Evolutionary conservation across 108 stramenopile species (phyloP), one percentile per base, ranked within the genome.

Genomic region (Stephanodiscus triporus): DNA sequence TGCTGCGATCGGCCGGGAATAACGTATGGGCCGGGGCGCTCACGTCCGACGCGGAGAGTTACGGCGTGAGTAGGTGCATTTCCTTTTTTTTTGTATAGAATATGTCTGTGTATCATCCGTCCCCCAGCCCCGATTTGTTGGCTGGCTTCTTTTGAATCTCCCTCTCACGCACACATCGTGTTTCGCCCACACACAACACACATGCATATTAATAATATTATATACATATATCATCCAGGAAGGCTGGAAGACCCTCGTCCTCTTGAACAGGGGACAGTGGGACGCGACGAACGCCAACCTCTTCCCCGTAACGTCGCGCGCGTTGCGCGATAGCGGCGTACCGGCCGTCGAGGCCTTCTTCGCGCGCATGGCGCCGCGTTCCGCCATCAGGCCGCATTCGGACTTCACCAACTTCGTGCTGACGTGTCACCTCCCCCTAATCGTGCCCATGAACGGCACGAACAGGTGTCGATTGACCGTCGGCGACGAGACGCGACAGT

Each of bases 221-320:
- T n/a, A 82, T 56, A 76, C 76, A 57, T 30, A 57, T 32, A 57
- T 30, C 14, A 29, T 27, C 4, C 36, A 61, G 60, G 87, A 84
- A 17, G 95, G 92, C 8, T 97, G 97, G 97, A 94, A 85, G 63
- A 97, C 96, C 32, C 77, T 97, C 9, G 95, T 95, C 4, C 67
- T 97, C 34, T 76, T 94, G 69, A 90, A 96, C 81, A 88, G 97
- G n/a, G 93, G 91, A 30, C 82, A 82, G n/a, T 97, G 97, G 97
- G 95, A 96, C 70, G 82, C 85, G 2, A 57, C 38, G 27, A 93
- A 93, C 65, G 88, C 81, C 48, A 78, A 87, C 14, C 61, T 95
- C 0, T 97, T 97, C 56, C 97, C 97, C 24, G 80, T 75, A 22
- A 91, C 96, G 27, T 82, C 89, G 10, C 65, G 76, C 29, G 88